Evolutionary conservation across 2,329 filamentous ascomycete species (phyloP).

Genomic region (Fusarium duplospermum): DNA sequence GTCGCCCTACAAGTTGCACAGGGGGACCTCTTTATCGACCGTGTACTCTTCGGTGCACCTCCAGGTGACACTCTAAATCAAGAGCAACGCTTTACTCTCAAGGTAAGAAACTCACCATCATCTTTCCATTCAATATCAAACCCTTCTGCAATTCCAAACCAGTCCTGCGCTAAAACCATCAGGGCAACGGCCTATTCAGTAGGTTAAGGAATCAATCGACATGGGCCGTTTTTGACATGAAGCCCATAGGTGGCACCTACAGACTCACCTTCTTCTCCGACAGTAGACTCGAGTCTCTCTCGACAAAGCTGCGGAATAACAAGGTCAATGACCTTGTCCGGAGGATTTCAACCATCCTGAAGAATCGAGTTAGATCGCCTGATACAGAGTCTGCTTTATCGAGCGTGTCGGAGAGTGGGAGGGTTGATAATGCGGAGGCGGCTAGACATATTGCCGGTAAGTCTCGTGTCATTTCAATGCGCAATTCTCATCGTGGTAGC

Average conservation of each 20-base stretch:
- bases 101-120: constrained; percentile 14
- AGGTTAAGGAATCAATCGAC: not conserved
- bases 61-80: not conserved
- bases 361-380: constrained; percentile 27
- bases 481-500: constrained; percentile 1
- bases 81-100: constrained; percentile 23
- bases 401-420: not conserved
- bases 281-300: constrained; percentile 30
- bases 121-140: not conserved
- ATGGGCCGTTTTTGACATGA: not conserved
- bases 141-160: not conserved
- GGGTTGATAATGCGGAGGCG: not conserved
- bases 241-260: constrained; percentile 26
- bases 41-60: constrained; percentile 7
- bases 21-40: constrained; percentile 29
- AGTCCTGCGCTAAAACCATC: not conserved
- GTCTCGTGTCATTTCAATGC: not conserved
- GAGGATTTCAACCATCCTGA: constrained; percentile 31
- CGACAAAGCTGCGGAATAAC: constrained; percentile 33
- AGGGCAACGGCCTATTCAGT: constrained; percentile 40
- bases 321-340: constrained; percentile 37
- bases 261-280: constrained; percentile 40
- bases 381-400: not conserved
- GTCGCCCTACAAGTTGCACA: not conserved
- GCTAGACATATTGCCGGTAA: constrained; percentile 25